Conservation (phyloP, 2,329 filamentous ascomycete species). For the Rugonectria rugulosa region DNA sequence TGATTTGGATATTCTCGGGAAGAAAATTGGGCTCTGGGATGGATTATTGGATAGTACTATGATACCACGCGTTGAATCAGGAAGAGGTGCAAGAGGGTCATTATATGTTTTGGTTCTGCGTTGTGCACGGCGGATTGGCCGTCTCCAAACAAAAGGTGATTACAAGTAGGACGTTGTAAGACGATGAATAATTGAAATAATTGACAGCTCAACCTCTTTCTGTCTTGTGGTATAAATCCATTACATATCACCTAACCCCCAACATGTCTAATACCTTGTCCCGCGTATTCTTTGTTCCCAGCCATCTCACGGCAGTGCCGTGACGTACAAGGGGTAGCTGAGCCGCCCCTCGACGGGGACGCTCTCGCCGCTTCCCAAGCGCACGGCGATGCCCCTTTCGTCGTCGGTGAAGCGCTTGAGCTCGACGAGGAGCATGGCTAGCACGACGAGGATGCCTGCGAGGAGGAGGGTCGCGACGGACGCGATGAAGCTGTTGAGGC, state of each 20-base stretch:
- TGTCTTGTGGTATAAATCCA: no score
- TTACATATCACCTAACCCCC: no score
- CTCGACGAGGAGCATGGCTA: slow-evolving; percentile 26
- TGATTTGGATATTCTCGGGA: neutral
- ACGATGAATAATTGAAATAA: neutral
- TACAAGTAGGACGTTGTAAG: slow-evolving; percentile 1
- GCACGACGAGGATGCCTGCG: slow-evolving; percentile 16
- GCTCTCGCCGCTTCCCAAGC: neutral
- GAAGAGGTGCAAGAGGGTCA: neutral
- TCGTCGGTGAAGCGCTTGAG: slow-evolving; percentile 19
- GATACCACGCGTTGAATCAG: slow-evolving; percentile 21
- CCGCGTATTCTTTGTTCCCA: no score
- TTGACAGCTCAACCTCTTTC: no score
- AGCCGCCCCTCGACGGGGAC: slow-evolving; percentile 6
- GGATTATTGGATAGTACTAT: neutral
- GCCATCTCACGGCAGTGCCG: slow-evolving; percentile 1
- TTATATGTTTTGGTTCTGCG: neutral
- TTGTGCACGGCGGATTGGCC: slow-evolving; percentile 1
- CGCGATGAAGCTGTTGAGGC: slow-evolving; percentile 6
- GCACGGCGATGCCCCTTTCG: slow-evolving; percentile 13
- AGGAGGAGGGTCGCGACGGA: slow-evolving; percentile 15
- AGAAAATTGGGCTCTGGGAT: neutral
- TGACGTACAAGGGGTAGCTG: neutral
- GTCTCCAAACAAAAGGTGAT: neutral
- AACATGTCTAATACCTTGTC: no score